Conservation (phyloP, 1,284 basidiomycete genomes). For the Puccinia novopanici region DNA sequence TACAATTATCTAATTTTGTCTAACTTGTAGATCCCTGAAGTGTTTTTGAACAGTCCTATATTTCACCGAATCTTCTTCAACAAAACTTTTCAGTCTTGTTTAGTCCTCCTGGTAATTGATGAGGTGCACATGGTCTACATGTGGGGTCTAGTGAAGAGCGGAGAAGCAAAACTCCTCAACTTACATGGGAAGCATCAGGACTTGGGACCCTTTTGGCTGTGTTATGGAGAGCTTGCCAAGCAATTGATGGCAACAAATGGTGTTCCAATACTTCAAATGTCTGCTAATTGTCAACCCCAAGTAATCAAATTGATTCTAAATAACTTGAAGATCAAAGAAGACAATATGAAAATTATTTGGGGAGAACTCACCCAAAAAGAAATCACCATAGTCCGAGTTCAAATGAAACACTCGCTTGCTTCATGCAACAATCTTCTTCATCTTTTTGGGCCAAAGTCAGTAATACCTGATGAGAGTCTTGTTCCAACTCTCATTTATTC, state of each 20-base stretch:
- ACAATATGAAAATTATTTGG: not conserved
- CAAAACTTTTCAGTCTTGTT: no score
- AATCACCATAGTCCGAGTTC: not conserved
- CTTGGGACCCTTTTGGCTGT: no score
- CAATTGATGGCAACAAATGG: not conserved
- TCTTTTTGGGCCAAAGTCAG: not conserved
- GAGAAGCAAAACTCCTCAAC: no score
- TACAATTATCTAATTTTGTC: no score
- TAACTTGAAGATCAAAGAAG: not conserved
- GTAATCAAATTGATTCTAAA: not conserved
- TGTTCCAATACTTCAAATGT: not conserved
- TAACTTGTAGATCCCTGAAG: conserved; percentile 25
- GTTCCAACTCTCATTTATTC: not conserved
- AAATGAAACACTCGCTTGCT: not conserved
- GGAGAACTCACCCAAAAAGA: not conserved
- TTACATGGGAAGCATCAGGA: no score
- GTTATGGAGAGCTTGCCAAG: not conserved
- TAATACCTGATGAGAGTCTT: not conserved
- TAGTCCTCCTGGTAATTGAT: no score
- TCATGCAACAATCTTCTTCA: not conserved
- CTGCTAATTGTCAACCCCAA: not conserved
- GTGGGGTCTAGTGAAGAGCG: no score
- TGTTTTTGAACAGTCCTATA: not conserved
- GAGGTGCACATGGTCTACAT: no score
- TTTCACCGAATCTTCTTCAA: no score